Evolutionary conservation across 257 asterid species (phyloP).

Genomic region (Gentiana straminea): DNA sequence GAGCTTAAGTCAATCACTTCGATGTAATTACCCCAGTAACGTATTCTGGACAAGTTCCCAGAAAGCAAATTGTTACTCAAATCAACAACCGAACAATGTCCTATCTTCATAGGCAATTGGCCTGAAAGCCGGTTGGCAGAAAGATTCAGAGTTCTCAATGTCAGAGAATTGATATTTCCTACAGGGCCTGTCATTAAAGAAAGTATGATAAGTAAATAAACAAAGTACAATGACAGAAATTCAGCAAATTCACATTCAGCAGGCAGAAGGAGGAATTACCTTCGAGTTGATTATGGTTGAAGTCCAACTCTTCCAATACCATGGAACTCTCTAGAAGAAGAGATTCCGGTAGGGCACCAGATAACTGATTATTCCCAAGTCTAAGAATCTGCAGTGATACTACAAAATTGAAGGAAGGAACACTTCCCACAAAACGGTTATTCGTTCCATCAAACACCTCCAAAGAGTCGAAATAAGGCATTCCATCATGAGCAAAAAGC

Average conservation of each 20-base stretch:
- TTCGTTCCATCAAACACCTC: conserved; percentile 75
- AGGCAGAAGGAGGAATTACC: conserved; percentile 24
- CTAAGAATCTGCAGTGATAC: conserved; percentile 68
- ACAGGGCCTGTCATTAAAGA: conserved; percentile 54
- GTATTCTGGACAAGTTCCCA: conserved; percentile 59
- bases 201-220: conserved; percentile 1
- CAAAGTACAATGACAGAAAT: conserved; percentile 2
- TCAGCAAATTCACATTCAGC: neutral
- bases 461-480: conserved; percentile 63
- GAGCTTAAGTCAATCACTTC: conserved; percentile 68
- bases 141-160: conserved; percentile 51
- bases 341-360: conserved; percentile 71
- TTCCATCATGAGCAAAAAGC: conserved; percentile 81
- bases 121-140: conserved; percentile 71
- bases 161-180: conserved; percentile 41
- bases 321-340: conserved; percentile 75
- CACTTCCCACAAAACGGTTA: conserved; percentile 47
- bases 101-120: conserved; percentile 53
- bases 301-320: conserved; percentile 68
- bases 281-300: conserved; percentile 68
- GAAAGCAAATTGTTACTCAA: conserved; percentile 59
- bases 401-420: conserved; percentile 63
- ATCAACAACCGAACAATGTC: conserved; percentile 63
- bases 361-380: conserved; percentile 45
- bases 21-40: conserved; percentile 69